Evolutionary conservation across 495 filamentous ascomycete species (phyloP).

Genomic region (Aspergillus baeticus): DNA sequence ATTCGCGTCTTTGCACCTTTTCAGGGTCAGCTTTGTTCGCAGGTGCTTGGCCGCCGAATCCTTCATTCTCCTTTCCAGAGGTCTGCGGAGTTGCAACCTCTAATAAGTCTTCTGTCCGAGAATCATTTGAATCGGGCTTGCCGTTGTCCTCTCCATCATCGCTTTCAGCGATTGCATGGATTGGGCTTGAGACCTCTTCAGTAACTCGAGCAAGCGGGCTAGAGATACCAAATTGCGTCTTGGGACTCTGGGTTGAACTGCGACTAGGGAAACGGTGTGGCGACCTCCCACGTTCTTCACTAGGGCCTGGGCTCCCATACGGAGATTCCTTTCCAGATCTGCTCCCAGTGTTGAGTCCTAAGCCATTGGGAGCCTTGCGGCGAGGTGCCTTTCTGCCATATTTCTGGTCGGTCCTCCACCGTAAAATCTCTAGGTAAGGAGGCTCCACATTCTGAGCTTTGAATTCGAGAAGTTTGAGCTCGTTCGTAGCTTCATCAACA

Average conservation of each 20-base stretch:
- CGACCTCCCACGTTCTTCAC: conserved; percentile 54
- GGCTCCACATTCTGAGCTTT: conserved; percentile 84
- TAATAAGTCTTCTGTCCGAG: conserved; percentile 40
- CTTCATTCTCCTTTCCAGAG: conserved; percentile 39
- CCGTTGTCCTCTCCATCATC: conserved; percentile 31
- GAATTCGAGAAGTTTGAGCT: conserved; percentile 91
- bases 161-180: conserved; percentile 30
- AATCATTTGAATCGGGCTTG: conserved; percentile 31
- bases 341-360: conserved; percentile 38
- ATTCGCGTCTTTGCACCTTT: conserved; percentile 32
- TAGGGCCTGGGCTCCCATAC: conserved; percentile 51
- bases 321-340: conserved; percentile 47
- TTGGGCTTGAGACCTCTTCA: conserved; percentile 45
- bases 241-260: conserved; percentile 46
- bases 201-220: conserved; percentile 54
- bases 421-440: conserved; percentile 89
- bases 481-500: conserved; percentile 87
- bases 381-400: conserved; percentile 64
- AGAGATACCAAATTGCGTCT: conserved; percentile 49
- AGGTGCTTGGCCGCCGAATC: conserved; percentile 23
- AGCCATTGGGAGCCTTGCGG: conserved; percentile 43
- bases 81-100: conserved; percentile 46
- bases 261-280: conserved; percentile 52
- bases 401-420: conserved; percentile 94
- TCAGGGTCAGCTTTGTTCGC: conserved; percentile 27